phyloP scores from a whole-genome alignment of 2,329 filamentous ascomycete genomes.

The Colletotrichum camelliae region DNA sequence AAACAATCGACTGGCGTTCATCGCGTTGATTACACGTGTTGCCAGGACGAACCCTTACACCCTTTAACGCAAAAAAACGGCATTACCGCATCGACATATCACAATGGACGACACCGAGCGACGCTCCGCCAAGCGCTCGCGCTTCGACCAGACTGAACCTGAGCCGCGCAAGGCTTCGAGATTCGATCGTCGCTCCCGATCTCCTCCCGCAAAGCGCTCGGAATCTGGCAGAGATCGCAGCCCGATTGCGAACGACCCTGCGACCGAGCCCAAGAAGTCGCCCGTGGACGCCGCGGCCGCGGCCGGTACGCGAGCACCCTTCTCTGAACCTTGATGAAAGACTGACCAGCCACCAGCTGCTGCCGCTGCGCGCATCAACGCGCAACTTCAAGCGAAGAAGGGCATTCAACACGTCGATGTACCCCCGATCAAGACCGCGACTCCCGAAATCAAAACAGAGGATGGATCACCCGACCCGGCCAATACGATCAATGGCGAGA shows the following conservation, averaged over 20 bases:
- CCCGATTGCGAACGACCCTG: conserved; percentile 61
- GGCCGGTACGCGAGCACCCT: conserved; percentile 64
- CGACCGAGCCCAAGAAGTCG: conserved; percentile 51
- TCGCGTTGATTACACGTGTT: neutral
- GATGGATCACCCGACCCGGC: conserved; percentile 37
- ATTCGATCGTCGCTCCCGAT: conserved; percentile 92
- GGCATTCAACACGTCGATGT: conserved; percentile 91
- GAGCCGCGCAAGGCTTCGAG: conserved; percentile 78
- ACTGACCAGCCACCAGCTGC: conserved; percentile 65
- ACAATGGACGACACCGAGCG: conserved; percentile 78
- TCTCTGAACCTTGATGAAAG: neutral
- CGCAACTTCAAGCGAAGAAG: conserved; percentile 83
- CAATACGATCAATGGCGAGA: conserved; percentile 78
- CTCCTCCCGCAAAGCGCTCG: conserved; percentile 70
- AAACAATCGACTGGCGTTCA: neutral
- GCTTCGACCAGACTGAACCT: conserved; percentile 91
- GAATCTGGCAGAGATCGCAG: conserved; percentile 82
- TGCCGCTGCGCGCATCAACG: conserved; percentile 87
- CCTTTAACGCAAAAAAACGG: neutral
- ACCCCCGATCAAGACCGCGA: conserved; percentile 74
- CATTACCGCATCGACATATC: neutral
- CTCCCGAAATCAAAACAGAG: conserved; percentile 50
- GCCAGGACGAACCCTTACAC: neutral
- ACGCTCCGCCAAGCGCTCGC: conserved; percentile 79
- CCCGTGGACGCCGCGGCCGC: conserved; percentile 75